Conservation (phyloP, 768 basidiomycete species). For the Tricholoma bakamatsutake region DNA sequence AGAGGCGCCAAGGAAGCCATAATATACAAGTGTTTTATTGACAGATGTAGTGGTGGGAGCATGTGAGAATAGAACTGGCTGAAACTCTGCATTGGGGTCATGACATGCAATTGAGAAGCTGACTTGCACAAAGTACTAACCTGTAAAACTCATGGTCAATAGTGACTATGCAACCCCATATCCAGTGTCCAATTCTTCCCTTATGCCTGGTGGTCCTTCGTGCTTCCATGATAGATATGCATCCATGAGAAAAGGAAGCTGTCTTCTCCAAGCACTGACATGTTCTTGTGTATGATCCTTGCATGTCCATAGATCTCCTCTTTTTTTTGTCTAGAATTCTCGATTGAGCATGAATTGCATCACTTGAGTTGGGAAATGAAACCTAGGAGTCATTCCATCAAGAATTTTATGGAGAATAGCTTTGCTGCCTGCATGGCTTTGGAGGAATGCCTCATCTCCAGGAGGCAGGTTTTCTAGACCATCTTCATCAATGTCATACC, state of each 20-base stretch:
- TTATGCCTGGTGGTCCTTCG: neutral
- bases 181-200: neutral
- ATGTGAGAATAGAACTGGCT: neutral
- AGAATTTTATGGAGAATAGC: neutral
- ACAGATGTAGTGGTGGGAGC: neutral
- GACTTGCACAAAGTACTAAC: neutral
- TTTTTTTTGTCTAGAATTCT: neutral
- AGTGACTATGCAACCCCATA: neutral
- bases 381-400: neutral
- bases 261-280: neutral
- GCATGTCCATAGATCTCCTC: neutral
- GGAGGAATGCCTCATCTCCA: too few species aligned
- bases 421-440: neutral
- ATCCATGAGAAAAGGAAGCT: neutral
- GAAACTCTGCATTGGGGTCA: neutral
- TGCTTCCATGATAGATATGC: neutral
- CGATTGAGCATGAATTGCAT: neutral
- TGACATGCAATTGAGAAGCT: neutral
- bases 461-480: too few species aligned
- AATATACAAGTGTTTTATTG: neutral
- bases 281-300: neutral
- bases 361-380: neutral
- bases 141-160: neutral
- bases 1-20: neutral
- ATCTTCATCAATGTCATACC: too few species aligned